Percentiles rank a stretch among this genome's conserved stretches.
Evolutionary conservation across 2,329 filamentous ascomycete species (phyloP).

Genomic region (Exophiala viscosa): DNA sequence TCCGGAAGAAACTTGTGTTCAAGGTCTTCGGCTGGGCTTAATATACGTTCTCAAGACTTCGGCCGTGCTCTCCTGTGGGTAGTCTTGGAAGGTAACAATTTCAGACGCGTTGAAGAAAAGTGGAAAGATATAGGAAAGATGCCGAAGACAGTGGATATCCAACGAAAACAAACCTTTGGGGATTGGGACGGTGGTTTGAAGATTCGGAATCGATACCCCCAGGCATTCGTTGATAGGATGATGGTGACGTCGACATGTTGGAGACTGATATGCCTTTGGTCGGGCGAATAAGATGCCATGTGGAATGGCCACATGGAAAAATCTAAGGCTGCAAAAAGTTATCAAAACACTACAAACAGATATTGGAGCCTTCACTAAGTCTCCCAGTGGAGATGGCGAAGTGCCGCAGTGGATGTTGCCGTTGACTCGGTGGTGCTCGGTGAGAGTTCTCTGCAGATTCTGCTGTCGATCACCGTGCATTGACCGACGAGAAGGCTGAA

Average conservation of each 20-base stretch:
- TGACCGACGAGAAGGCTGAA: too few species aligned
- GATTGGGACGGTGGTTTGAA: constrained; percentile 7
- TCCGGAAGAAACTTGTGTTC: background rate
- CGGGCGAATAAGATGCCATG: too few species aligned
- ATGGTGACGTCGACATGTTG: constrained; percentile 18
- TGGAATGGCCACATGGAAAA: too few species aligned
- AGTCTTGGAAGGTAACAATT: constrained; percentile 2
- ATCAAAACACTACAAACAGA: too few species aligned
- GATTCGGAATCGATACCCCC: constrained; percentile 3
- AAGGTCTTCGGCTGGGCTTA: background rate
- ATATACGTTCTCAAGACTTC: constrained; percentile 1
- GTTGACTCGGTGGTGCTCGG: too few species aligned
- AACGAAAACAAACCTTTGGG: constrained; percentile 13
- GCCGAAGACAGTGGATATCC: constrained; percentile 20
- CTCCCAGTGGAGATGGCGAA: too few species aligned
- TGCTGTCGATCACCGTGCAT: too few species aligned
- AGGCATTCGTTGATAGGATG: background rate
- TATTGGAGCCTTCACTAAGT: too few species aligned
- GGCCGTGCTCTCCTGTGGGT: background rate
- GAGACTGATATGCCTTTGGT: background rate
- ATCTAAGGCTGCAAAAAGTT: too few species aligned
- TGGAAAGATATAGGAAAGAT: constrained; percentile 15
- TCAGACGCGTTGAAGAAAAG: constrained; percentile 19
- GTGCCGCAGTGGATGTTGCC: too few species aligned
- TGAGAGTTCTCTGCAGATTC: too few species aligned